These are phyloP conservation scores for Nemania sp. DNA, from an alignment of 2,329 filamentous ascomycete genomes.

Conservation along the genomic window DNA sequence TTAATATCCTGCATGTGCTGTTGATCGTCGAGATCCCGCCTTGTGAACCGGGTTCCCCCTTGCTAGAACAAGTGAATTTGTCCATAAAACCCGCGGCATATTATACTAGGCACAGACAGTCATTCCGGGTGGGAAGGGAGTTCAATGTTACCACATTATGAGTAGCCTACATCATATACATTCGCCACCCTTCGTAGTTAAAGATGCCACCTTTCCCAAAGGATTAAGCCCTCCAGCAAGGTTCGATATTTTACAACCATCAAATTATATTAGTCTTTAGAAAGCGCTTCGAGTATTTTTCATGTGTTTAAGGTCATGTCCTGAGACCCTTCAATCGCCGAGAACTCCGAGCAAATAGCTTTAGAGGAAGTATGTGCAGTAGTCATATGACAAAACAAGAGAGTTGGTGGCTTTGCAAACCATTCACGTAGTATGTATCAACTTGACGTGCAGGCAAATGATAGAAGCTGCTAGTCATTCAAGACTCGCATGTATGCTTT, in stretches of 20 bases:
- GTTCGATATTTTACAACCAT: background rate
- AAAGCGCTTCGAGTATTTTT: too few species aligned
- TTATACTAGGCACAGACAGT: slow-evolving; percentile 56
- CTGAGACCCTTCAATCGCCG: background rate
- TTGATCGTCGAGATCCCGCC: slow-evolving; percentile 51
- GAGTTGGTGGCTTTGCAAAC: background rate
- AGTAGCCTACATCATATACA: too few species aligned
- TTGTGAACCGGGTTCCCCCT: slow-evolving; percentile 55
- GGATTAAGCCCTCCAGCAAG: background rate
- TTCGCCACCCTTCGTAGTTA: background rate
- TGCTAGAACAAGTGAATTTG: slow-evolving; percentile 37
- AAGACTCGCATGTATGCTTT: background rate
- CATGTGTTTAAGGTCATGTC: too few species aligned
- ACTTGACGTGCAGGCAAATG: background rate
- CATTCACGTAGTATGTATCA: background rate
- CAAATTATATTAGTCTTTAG: too few species aligned
- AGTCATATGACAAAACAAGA: background rate
- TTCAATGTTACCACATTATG: background rate
- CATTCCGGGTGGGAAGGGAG: slow-evolving; percentile 39
- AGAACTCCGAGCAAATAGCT: background rate
- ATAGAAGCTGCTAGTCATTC: background rate
- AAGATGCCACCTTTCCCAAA: background rate
- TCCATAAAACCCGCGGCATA: slow-evolving; percentile 34
- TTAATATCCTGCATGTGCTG: background rate
- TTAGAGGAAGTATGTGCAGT: background rate